These are phyloP conservation scores for Penicillium egyptiacum DNA, from an alignment of 495 filamentous ascomycete genomes.

Conservation along the genomic window DNA sequence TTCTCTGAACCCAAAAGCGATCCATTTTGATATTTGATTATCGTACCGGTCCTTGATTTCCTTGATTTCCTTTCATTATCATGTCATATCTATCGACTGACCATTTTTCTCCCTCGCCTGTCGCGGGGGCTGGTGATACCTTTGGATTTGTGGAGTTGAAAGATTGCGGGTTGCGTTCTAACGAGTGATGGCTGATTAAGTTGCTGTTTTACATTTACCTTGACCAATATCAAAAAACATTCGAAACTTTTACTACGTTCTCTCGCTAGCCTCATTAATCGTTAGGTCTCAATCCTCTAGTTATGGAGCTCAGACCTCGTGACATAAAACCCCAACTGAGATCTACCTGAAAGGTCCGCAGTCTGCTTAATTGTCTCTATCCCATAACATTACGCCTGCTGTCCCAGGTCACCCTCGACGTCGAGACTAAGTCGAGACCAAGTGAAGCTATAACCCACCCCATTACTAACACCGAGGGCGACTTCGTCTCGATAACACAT, in stretches of 20 bases:
- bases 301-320: background rate
- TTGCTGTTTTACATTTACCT: slow-evolving; percentile 8
- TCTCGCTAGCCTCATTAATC: background rate
- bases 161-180: slow-evolving; percentile 8
- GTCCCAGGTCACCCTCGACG: background rate
- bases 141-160: slow-evolving; percentile 20
- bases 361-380: background rate
- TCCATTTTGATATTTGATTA: slow-evolving; percentile 18
- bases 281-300: background rate
- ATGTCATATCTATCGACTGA: slow-evolving; percentile 14
- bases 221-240: slow-evolving; percentile 18
- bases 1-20: slow-evolving; percentile 20
- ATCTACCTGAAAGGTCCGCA: background rate
- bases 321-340: background rate
- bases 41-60: slow-evolving; percentile 13
- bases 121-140: slow-evolving; percentile 21
- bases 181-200: slow-evolving; percentile 17
- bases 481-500: background rate
- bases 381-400: background rate
- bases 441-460: background rate
- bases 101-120: slow-evolving; percentile 9
- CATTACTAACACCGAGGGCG: too few relatives aligned
- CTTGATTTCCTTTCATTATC: slow-evolving; percentile 10
- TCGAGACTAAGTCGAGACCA: too few relatives aligned
- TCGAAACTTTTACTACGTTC: slow-evolving; percentile 2